A percentile compares a stretch with the other conserved stretches of the same genome.
phyloP scores from a whole-genome alignment of 2,329 filamentous ascomycete species.

The Lecanosticta acicola region DNA sequence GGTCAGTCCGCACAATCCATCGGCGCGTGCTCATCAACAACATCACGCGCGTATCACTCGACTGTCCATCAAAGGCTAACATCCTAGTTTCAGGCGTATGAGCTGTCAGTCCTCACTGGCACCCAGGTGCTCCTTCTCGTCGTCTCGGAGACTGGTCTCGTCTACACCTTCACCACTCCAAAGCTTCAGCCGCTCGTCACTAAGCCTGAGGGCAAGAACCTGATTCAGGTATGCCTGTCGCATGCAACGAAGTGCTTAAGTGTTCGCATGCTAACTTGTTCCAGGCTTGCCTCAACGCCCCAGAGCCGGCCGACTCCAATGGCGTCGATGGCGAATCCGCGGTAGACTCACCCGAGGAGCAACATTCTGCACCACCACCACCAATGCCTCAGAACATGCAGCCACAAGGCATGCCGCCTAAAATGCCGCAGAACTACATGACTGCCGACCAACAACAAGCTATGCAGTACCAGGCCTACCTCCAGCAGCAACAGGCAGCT shows the following conservation, averaged over 20 bases:
- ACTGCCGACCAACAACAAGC: conserved; percentile 36
- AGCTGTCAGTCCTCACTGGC: conserved; percentile 92
- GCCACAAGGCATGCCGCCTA: conserved; percentile 28
- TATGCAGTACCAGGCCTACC: conserved; percentile 36
- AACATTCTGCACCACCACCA: conserved; percentile 51
- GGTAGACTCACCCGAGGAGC: conserved; percentile 88
- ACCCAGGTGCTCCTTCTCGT: conserved; percentile 95
- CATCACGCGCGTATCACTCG: background rate
- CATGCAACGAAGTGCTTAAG: background rate
- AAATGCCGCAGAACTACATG: conserved; percentile 31
- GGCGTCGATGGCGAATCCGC: conserved; percentile 47
- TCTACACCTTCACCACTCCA: conserved; percentile 97
- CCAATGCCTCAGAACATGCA: conserved; percentile 33
- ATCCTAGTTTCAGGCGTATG: conserved; percentile 66
- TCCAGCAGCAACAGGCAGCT: conserved; percentile 34
- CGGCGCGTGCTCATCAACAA: conserved; percentile 13
- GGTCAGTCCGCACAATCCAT: conserved; percentile 48
- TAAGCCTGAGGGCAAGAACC: conserved; percentile 97
- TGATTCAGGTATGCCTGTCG: conserved; percentile 70
- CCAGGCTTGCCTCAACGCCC: conserved; percentile 92
- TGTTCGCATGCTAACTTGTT: conserved; percentile 15
- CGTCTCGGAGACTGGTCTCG: conserved; percentile 92
- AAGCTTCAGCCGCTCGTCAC: conserved; percentile 97
- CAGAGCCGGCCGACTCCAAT: conserved; percentile 75
- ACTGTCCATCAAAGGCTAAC: background rate